These are phyloP conservation scores for Penicillium sp. DNA, from an alignment of 2,329 filamentous ascomycete genomes.

Conservation along the genomic window DNA sequence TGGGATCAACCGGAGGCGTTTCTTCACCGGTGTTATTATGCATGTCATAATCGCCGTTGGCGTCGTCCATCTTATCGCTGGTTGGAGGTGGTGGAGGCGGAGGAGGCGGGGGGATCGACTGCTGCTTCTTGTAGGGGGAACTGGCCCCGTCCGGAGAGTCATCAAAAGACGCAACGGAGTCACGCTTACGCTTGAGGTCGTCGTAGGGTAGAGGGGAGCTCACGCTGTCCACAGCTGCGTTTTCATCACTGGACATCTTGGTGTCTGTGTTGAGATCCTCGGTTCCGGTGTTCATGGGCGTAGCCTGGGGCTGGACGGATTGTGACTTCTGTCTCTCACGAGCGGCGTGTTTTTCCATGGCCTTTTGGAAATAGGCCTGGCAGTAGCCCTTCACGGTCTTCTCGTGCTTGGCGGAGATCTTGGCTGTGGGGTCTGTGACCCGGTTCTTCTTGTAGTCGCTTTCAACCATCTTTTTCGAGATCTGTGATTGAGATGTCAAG, in stretches of 20 bases:
- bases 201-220: conserved; percentile 46
- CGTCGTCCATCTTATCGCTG: conserved; percentile 16
- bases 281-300: conserved; percentile 12
- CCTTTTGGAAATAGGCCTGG: conserved; percentile 81
- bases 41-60: conserved; percentile 15
- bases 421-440: conserved; percentile 71
- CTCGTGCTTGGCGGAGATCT: conserved; percentile 71
- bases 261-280: conserved; percentile 27
- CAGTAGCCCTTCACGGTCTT: conserved; percentile 80
- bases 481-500: conserved; percentile 33
- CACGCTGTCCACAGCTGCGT: conserved; percentile 37
- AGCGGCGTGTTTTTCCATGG: conserved; percentile 68
- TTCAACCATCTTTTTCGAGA: conserved; percentile 82
- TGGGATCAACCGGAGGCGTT: not conserved
- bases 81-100: conserved; percentile 34
- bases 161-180: conserved; percentile 12
- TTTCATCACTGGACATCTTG: conserved; percentile 44
- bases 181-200: conserved; percentile 33
- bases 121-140: conserved; percentile 56
- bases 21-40: conserved; percentile 9
- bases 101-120: conserved; percentile 40
- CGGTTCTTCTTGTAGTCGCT: conserved; percentile 88
- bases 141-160: conserved; percentile 17
- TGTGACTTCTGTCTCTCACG: conserved; percentile 56
- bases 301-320: conserved; percentile 25